A percentile compares a stretch with the other conserved stretches of the same genome.
These are phyloP conservation scores for Ottelia alismoides DNA, from an alignment of 106 monocot species.

Conservation along the genomic window DNA sequence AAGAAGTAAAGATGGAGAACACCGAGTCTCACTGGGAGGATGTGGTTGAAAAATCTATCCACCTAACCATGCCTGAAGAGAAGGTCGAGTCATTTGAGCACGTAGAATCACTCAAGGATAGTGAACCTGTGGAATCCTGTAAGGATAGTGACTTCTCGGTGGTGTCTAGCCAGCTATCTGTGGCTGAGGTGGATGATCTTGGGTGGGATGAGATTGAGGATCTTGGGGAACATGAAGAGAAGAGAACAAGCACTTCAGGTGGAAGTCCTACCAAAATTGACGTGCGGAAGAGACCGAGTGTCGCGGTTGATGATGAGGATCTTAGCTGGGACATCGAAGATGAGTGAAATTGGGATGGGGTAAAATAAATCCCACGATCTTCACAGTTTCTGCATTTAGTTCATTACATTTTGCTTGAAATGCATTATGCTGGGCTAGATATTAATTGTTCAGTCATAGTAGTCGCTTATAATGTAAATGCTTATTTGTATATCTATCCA, in stretches of 20 bases:
- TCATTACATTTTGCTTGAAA: too few species aligned
- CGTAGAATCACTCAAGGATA: slow-evolving; percentile 13
- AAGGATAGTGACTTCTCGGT: slow-evolving; percentile 62
- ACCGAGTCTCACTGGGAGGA: too few species aligned
- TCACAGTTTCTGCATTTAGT: too few species aligned
- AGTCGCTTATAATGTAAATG: too few species aligned
- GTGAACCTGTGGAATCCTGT: slow-evolving; percentile 27
- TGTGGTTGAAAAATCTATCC: too few species aligned
- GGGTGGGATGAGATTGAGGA: slow-evolving; percentile 98
- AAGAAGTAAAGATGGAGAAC: not conserved
- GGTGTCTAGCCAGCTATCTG: slow-evolving; percentile 50
- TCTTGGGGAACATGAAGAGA: slow-evolving; percentile 72
- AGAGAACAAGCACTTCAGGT: slow-evolving; percentile 21
- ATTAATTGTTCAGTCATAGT: too few species aligned
- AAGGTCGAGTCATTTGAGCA: slow-evolving; percentile 21
- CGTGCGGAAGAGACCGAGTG: slow-evolving; percentile 51
- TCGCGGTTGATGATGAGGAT: slow-evolving; percentile 67
- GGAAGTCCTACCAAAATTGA: slow-evolving; percentile 31
- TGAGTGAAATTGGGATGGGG: slow-evolving; percentile 25
- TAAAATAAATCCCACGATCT: too few species aligned
- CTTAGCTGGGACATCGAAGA: slow-evolving; percentile 97
- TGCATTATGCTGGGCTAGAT: too few species aligned
- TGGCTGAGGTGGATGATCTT: slow-evolving; percentile 73
- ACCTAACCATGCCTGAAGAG: slow-evolving; percentile 5
- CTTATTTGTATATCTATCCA: too few species aligned